These are phyloP conservation scores for Spathaspora gorwiae DNA, from an alignment of 805 yeast species.

Conservation along the genomic window DNA sequence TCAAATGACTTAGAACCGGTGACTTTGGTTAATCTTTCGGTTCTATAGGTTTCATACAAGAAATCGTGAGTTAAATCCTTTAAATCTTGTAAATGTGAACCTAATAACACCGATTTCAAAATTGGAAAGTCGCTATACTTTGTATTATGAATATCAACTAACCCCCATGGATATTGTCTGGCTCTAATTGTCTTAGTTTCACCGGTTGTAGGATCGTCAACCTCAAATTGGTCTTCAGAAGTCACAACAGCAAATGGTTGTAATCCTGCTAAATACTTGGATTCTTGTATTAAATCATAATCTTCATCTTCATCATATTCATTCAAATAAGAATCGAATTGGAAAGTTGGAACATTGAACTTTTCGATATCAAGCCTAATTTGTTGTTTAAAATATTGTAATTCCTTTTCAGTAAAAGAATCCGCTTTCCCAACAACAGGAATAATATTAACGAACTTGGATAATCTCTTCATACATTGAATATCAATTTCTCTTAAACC, in stretches of 20 bases:
- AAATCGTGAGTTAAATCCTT: slow-evolving; percentile 76
- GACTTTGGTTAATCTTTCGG: slow-evolving; percentile 65
- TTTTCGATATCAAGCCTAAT: slow-evolving; percentile 60
- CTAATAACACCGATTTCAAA: slow-evolving; percentile 67
- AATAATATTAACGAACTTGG: slow-evolving; percentile 72
- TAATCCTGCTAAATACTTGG: slow-evolving; percentile 51
- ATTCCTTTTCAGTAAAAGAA: slow-evolving; percentile 64
- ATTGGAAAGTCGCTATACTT: slow-evolving; percentile 50
- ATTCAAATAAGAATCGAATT: slow-evolving; percentile 51
- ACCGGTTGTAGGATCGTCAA: slow-evolving; percentile 42
- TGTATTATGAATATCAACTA: slow-evolving; percentile 51
- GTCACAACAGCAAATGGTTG: slow-evolving; percentile 76
- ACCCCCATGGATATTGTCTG: slow-evolving; percentile 77
- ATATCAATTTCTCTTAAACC: slow-evolving; percentile 75
- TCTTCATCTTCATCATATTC: slow-evolving; percentile 69
- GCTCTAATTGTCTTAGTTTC: slow-evolving; percentile 42
- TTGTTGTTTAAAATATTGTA: slow-evolving; percentile 54
- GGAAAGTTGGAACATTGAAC: slow-evolving; percentile 70
- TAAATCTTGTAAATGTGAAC: slow-evolving; percentile 78
- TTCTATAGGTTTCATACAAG: slow-evolving; percentile 74
- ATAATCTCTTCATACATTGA: slow-evolving; percentile 61
- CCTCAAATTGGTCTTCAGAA: slow-evolving; percentile 53
- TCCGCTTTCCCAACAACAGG: slow-evolving; percentile 84
- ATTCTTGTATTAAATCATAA: slow-evolving; percentile 70
- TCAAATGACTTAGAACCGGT: slow-evolving; percentile 28